phyloP scores from a whole-genome alignment of 257 asterid species.

The Ocimum tenuiflorum region DNA sequence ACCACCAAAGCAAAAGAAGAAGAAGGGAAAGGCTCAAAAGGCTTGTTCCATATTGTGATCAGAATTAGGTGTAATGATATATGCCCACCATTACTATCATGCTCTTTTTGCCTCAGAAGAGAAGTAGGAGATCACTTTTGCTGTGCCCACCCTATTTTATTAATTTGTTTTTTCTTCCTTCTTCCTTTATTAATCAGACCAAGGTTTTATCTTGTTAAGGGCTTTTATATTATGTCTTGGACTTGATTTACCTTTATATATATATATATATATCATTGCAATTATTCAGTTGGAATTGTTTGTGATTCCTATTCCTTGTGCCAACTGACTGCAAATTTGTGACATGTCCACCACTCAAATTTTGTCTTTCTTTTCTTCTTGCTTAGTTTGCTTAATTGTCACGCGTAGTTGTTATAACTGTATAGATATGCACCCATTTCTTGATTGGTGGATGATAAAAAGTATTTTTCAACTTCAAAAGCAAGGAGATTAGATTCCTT shows the following conservation, averaged over 20 bases:
- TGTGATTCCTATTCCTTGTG: neutral
- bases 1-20: slow-evolving; percentile 56
- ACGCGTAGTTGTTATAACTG: slow-evolving; percentile 23
- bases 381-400: slow-evolving; percentile 21
- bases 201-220: slow-evolving; percentile 25
- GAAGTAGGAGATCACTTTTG: slow-evolving; percentile 43
- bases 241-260: slow-evolving; percentile 2
- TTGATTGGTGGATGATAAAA: too few species aligned
- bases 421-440: neutral
- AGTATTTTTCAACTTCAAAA: neutral
- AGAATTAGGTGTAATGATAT: slow-evolving; percentile 27
- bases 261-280: slow-evolving; percentile 6
- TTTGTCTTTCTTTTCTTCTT: neutral
- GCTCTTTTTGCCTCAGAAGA: slow-evolving; percentile 36
- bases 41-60: slow-evolving; percentile 75
- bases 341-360: slow-evolving; percentile 10
- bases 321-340: neutral
- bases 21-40: slow-evolving; percentile 49
- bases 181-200: slow-evolving; percentile 38
- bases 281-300: slow-evolving; percentile 2
- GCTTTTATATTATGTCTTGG: slow-evolving; percentile 10
- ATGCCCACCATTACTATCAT: slow-evolving; percentile 22
- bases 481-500: slow-evolving; percentile 18
- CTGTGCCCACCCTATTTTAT: slow-evolving; percentile 40
- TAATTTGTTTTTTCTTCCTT: neutral